Base-by-base conservation (phyloP, 2,329 filamentous ascomycete species). In the Plectosphaerella plurivora region DNA sequence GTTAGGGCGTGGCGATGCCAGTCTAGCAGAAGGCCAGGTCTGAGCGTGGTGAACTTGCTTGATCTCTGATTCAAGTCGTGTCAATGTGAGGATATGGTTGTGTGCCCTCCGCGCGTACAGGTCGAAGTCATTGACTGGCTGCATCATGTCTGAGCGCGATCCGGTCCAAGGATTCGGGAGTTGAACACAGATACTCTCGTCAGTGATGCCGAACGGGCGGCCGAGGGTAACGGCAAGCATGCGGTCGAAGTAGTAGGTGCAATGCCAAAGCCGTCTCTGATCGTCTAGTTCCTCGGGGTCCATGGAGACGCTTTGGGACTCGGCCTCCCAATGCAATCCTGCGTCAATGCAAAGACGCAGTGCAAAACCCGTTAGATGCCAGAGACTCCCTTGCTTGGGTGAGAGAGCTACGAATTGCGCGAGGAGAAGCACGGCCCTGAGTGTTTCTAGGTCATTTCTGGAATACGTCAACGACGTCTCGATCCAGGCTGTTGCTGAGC, bases 31-130 rank as follows among this genome's bases (percentile, higher is more conserved):
- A 22, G 55, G 49, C 55, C 61, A 59, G 14, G 55, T 52, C 50
- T 63, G 63, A 45, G 56, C 60, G 46, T 68, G 59, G 7, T 62
- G 60, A 18, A 68, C 64, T 48, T 67, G 65, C 39, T 61, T 67
- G 45, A 68, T 67, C 51, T 68, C 65, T 8, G 66, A 68, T 53
- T 67, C 62, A 6, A 68, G 61, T 49, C 63, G 60, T 10, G 61
- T 57, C 24, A 68, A 52, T 18, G 36, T 52, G 42, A 63, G 57
- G 12, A 68, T 47, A 49, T 68, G 65, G 41, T 68, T 68, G 33
- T 62, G 57, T 42, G 62, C 63, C 51, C 55, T 57, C 50, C 64
- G 59, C 6, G 47, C 53, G 45, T 64, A 61, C 12, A 52, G 42
- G 18, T 63, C 60, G 37, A 51, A 36, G 45, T 50, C 57, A 41